phyloP scores from a whole-genome alignment of 208 protist genomes.

The Leishmania tarentolae region DNA sequence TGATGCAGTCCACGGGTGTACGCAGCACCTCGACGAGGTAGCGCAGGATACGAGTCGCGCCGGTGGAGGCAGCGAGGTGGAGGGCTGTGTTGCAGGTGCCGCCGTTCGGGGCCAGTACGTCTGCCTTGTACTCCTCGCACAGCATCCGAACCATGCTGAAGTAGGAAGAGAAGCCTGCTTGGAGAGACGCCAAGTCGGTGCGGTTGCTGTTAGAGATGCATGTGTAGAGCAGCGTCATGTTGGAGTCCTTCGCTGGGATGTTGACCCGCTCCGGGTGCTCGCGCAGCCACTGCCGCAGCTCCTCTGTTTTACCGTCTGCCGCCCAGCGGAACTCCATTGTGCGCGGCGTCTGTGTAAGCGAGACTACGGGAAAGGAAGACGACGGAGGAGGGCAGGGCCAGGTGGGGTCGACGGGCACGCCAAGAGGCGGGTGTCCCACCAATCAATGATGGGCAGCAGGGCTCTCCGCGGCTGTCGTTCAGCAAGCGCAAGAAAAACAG shows the following conservation, averaged over 20 bases:
- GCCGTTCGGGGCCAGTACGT: constrained; percentile 49
- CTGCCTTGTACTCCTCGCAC: constrained; percentile 66
- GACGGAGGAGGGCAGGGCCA: too few relatives aligned
- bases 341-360: neutral
- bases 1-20: constrained; percentile 22
- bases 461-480: too few relatives aligned
- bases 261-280: constrained; percentile 52
- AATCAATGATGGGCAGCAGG: too few relatives aligned
- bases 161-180: constrained; percentile 26
- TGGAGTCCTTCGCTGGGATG: constrained; percentile 30
- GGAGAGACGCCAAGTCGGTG: constrained; percentile 25
- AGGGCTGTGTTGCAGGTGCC: constrained; percentile 51
- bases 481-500: neutral
- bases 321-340: constrained; percentile 57
- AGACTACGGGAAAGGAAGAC: neutral
- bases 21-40: constrained; percentile 38
- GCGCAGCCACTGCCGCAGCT: constrained; percentile 58
- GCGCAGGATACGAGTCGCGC: constrained; percentile 34
- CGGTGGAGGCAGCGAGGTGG: constrained; percentile 43
- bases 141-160: constrained; percentile 52
- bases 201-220: constrained; percentile 32
- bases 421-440: too few relatives aligned
- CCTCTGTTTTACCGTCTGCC: constrained; percentile 40
- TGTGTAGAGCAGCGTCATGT: constrained; percentile 58
- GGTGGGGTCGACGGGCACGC: too few relatives aligned